Percentiles rank a stretch among this genome's conserved stretches.
Evolutionary conservation across 139 green algal genomes (phyloP).

Genomic region (Diplosphaera chodatii): DNA sequence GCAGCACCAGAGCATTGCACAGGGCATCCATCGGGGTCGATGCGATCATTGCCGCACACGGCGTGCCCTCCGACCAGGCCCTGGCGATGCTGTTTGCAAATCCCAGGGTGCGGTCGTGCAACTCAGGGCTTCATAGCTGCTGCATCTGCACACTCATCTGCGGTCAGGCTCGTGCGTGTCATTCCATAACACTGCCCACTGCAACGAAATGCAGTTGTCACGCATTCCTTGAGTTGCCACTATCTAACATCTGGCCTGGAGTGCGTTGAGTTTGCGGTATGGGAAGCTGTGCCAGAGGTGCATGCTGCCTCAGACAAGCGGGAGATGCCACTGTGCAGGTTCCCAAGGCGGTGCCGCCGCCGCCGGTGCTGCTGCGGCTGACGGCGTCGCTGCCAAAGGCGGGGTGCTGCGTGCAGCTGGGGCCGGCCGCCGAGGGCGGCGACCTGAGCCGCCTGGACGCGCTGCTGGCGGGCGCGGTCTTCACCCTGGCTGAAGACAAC

Average conservation of each 20-base stretch:
- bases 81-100: neutral
- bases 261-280: too few species aligned
- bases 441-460: neutral
- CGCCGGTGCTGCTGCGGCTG: neutral
- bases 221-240: too few species aligned
- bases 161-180: too few species aligned
- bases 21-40: slow-evolving; percentile 37
- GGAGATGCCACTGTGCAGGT: neutral
- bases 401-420: neutral
- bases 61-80: neutral
- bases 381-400: neutral
- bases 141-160: too few species aligned
- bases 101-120: neutral
- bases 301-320: too few species aligned
- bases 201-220: too few species aligned
- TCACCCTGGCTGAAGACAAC: neutral
- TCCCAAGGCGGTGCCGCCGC: neutral
- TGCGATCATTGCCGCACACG: slow-evolving; percentile 4
- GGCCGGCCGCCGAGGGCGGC: too few species aligned
- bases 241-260: too few species aligned
- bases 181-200: too few species aligned
- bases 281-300: too few species aligned
- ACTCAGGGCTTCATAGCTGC: too few species aligned
- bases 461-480: neutral
- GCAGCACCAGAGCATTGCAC: neutral